These are phyloP conservation scores for Trichomonas gallinae DNA, from an alignment of 208 protist genomes.

Conservation along the genomic window DNA sequence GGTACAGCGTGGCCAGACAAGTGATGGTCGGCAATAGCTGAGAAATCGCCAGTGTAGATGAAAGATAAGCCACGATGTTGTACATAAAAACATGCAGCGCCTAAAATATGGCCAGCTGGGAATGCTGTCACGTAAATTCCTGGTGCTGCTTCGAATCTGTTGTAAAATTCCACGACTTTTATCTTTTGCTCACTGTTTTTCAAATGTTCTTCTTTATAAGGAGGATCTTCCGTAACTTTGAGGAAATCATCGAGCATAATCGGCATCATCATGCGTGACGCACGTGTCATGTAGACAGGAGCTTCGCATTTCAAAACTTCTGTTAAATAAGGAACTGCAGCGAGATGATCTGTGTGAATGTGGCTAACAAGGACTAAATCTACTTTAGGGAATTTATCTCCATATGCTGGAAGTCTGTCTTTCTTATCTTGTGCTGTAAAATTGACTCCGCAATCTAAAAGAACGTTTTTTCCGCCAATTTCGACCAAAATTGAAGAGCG, in stretches of 20 bases:
- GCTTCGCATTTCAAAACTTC: not conserved
- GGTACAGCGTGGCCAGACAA: not conserved
- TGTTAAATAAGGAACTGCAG: not conserved
- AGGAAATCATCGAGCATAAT: conserved; percentile 3
- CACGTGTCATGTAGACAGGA: not conserved
- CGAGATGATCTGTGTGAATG: not conserved
- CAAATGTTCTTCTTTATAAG: not conserved
- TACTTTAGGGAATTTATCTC: not conserved
- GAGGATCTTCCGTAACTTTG: not conserved
- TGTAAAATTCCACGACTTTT: not conserved
- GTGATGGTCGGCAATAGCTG: not conserved
- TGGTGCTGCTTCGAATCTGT: not conserved
- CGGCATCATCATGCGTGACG: not conserved
- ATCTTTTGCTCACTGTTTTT: not conserved
- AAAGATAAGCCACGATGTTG: not conserved
- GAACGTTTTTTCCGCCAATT: not conserved
- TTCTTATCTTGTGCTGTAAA: not conserved
- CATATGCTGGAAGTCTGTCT: not conserved
- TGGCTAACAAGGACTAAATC: not conserved
- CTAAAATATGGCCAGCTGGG: not conserved
- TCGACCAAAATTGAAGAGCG: not conserved
- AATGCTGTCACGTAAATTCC: not conserved
- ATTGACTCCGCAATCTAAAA: conserved; percentile 2
- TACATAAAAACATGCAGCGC: not conserved
- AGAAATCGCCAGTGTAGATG: not conserved